Conservation (phyloP, 2,329 filamentous ascomycete genomes). For the Magnaporthales sp. region DNA sequence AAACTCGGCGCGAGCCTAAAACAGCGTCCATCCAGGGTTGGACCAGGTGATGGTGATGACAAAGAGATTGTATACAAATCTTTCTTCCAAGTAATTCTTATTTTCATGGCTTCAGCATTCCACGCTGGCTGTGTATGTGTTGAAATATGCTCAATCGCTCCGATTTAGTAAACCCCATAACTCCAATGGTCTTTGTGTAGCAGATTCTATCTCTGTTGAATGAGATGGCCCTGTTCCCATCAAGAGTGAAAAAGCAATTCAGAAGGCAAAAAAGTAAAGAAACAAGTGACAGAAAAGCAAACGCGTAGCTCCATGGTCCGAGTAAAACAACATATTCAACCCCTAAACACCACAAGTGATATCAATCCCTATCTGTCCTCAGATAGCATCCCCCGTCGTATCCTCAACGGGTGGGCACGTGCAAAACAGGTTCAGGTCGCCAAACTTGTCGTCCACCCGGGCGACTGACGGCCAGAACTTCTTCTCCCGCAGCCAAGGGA, state of each 20-base stretch:
- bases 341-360: not conserved
- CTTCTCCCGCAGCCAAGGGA: conserved; percentile 79
- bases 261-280: not conserved
- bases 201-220: not conserved
- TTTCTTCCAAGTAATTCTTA: not conserved
- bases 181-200: not conserved
- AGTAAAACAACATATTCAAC: not conserved
- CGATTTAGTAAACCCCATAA: not conserved
- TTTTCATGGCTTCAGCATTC: not conserved
- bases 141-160: not conserved
- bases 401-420: conserved; percentile 80
- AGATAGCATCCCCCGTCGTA: conserved; percentile 26
- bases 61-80: not conserved
- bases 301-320: not conserved
- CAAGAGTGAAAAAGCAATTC: not conserved
- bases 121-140: not conserved
- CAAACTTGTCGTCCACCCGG: conserved; percentile 80
- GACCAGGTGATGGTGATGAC: not conserved
- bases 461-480: conserved; percentile 95
- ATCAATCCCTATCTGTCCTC: conserved; percentile 7
- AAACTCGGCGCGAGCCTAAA: not conserved
- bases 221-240: not conserved
- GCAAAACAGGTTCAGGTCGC: conserved; percentile 90
- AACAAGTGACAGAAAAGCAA: not conserved
- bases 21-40: not conserved